Evolutionary conservation across 768 basidiomycete genomes (phyloP).

Genomic region (Lyophyllum decastes): DNA sequence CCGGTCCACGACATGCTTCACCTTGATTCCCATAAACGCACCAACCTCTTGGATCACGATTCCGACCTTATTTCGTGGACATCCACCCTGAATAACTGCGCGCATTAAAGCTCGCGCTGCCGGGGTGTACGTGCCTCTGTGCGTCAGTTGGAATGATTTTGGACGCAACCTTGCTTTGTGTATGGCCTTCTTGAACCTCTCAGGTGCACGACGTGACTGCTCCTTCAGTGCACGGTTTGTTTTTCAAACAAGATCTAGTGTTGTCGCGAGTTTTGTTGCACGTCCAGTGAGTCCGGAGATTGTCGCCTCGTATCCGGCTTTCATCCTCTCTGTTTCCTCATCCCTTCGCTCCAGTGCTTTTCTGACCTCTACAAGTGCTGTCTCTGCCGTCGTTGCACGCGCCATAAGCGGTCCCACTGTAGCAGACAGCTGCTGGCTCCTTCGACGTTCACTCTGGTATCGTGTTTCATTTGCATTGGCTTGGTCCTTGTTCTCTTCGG

Average conservation of each 20-base stretch:
- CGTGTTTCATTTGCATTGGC: background rate
- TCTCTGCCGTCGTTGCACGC: background rate
- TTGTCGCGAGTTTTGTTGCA: background rate
- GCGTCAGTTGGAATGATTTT: background rate
- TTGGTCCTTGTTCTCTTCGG: background rate
- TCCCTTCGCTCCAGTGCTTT: background rate
- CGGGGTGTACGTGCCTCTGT: constrained; percentile 13
- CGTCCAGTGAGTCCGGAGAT: background rate
- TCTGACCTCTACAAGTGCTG: background rate
- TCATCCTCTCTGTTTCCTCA: background rate
- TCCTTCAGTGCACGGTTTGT: background rate
- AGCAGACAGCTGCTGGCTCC: background rate
- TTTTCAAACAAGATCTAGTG: background rate
- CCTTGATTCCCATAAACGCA: constrained; percentile 7
- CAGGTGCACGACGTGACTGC: background rate
- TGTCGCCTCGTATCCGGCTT: background rate
- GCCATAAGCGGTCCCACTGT: background rate
- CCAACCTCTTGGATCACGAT: constrained; percentile 9
- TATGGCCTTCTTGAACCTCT: background rate
- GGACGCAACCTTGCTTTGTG: background rate
- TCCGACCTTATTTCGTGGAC: constrained; percentile 4
- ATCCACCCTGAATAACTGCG: constrained; percentile 14
- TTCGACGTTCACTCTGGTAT: background rate
- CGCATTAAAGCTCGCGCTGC: constrained; percentile 17
- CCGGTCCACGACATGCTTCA: constrained; percentile 13